Percentiles rank a stretch among this genome's conserved stretches.
Evolutionary conservation across 495 filamentous ascomycete species (phyloP).

Genomic region (Neurospora africana): DNA sequence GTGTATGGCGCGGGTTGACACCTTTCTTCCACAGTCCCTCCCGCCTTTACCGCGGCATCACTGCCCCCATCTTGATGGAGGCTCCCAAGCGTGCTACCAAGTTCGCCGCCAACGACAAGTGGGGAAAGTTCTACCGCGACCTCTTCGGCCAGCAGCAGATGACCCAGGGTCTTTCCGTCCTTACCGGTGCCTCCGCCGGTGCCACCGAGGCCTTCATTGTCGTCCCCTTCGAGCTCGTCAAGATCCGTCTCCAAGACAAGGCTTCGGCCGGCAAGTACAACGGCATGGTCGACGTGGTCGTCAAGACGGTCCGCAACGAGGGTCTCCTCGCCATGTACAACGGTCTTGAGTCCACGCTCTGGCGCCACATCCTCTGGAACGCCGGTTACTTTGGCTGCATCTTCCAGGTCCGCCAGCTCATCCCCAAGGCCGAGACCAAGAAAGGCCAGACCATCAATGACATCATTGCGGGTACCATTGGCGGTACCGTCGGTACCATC

Average conservation of each 20-base stretch:
- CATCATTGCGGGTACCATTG: conserved; percentile 72
- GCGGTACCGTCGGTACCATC: conserved; percentile 86
- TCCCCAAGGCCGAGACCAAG: conserved; percentile 74
- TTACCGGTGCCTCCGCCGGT: conserved; percentile 89
- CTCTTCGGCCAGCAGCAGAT: conserved; percentile 75
- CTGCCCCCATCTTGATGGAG: conserved; percentile 95
- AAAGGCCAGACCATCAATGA: conserved; percentile 72
- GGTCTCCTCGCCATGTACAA: conserved; percentile 88
- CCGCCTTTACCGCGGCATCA: conserved; percentile 89
- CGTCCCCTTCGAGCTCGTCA: conserved; percentile 89
- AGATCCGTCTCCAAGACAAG: conserved; percentile 93
- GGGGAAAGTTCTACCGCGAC: conserved; percentile 84
- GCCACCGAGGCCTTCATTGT: conserved; percentile 88
- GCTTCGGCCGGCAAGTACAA: conserved; percentile 90
- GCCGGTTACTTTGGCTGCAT: conserved; percentile 97
- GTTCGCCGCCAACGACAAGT: conserved; percentile 97
- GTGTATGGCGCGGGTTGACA: conserved; percentile 2
- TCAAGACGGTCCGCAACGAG: conserved; percentile 70
- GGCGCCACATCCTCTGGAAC: conserved; percentile 97
- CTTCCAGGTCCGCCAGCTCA: conserved; percentile 77
- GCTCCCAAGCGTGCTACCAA: conserved; percentile 97
- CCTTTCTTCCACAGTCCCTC: conserved; percentile 49
- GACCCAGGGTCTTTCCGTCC: conserved; percentile 76
- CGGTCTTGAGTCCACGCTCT: conserved; percentile 89
- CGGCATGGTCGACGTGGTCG: conserved; percentile 82